Percentiles rank a stretch among this genome's conserved stretches.
Conservation (phyloP, 148 eudicot species). For the Mesembryanthemum crystallinum region DNA sequence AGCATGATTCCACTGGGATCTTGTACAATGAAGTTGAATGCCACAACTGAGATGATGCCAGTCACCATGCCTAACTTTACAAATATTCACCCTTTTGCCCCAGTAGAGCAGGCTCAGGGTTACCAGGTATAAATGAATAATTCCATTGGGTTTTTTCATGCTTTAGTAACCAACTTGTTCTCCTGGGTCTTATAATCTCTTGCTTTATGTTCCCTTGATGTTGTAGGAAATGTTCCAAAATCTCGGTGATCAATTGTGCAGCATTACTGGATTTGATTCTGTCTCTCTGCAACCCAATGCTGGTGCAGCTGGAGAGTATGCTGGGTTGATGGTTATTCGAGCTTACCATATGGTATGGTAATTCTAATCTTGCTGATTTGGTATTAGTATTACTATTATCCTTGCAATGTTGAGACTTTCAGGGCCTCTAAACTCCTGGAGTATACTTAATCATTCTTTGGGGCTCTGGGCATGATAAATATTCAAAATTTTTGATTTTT, state of each 20-base stretch:
- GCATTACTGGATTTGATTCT: constrained; percentile 92
- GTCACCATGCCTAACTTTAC: constrained; percentile 86
- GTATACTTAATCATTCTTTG: too few species aligned
- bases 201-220: constrained; percentile 5
- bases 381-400: too few species aligned
- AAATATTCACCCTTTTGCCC: constrained; percentile 92
- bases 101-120: constrained; percentile 78
- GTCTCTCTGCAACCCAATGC: constrained; percentile 99
- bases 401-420: neutral
- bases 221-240: constrained; percentile 83
- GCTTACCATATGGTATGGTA: constrained; percentile 87
- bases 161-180: neutral
- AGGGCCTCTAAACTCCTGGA: too few species aligned
- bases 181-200: constrained; percentile 10
- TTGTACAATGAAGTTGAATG: constrained; percentile 98
- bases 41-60: constrained; percentile 98
- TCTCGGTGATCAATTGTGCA: constrained; percentile 76
- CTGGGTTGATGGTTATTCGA: constrained; percentile 96
- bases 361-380: constrained; percentile 7
- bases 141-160: neutral
- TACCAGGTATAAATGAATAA: constrained; percentile 56
- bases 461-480: too few species aligned
- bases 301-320: constrained; percentile 98
- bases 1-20: constrained; percentile 99
- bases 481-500: too few species aligned